Percentiles rank a stretch among this genome's conserved stretches.
Evolutionary conservation across 106 monocot species (phyloP).

Genomic region (Gastrodia elata): DNA sequence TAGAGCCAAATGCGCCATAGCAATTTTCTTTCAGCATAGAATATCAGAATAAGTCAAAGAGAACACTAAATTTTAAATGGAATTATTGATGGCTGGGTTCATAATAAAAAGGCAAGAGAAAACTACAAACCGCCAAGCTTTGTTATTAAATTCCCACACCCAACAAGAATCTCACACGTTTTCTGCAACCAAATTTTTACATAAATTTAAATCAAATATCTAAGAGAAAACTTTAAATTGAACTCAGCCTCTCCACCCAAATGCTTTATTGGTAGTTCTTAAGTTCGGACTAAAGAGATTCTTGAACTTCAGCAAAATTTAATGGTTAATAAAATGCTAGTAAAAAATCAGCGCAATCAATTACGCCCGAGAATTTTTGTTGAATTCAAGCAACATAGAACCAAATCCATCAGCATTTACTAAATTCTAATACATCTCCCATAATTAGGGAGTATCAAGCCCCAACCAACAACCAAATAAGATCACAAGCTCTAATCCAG

Average conservation of each 20-base stretch:
- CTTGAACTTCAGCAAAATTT: neutral
- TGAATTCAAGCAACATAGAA: no score
- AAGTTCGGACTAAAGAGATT: neutral
- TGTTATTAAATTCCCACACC: neutral
- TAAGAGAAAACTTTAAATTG: neutral
- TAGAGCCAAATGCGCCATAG: neutral
- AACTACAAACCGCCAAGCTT: neutral
- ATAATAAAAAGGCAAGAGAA: neutral
- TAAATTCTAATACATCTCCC: no score
- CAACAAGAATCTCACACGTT: neutral
- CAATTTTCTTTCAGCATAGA: no score
- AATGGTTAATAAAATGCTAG: no score
- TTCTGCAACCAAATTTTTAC: neutral
- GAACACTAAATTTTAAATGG: slow-evolving; percentile 3
- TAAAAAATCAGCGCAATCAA: no score
- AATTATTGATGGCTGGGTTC: neutral
- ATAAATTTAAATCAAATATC: neutral
- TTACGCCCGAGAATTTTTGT: no score
- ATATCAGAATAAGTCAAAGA: no score
- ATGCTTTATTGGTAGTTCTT: neutral
- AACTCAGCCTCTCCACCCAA: neutral
- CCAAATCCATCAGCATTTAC: no score
- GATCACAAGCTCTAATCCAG: no score
- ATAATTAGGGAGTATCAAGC: no score
- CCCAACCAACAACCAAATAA: no score